Conservation (phyloP, 2,329 filamentous ascomycete species). For the Coniosporium tulheliwenetii region DNA sequence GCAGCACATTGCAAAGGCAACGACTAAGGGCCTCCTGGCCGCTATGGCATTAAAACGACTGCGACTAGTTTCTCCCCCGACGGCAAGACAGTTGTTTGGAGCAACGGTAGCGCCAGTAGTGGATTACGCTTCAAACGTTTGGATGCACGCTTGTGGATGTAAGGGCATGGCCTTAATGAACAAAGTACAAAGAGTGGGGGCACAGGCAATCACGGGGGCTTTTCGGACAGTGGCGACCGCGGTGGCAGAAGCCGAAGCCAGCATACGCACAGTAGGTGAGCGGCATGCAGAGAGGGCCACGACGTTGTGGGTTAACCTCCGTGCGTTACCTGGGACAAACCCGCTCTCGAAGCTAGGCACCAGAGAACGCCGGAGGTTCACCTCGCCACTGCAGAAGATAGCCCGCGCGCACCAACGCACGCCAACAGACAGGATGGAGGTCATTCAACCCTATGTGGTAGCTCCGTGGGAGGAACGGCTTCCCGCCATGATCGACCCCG, state of each 20-base stretch:
- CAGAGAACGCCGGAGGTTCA: not conserved
- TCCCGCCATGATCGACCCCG: not conserved
- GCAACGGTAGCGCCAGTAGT: constrained; percentile 12
- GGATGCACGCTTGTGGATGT: constrained; percentile 1
- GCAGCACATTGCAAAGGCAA: not conserved
- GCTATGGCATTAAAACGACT: constrained; percentile 2
- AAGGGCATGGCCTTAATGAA: not conserved
- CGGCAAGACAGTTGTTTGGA: constrained; percentile 8
- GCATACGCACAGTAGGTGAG: not conserved
- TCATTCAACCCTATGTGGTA: not conserved
- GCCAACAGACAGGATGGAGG: not conserved
- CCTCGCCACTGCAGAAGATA: constrained; percentile 1
- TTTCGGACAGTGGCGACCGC: constrained; percentile 1
- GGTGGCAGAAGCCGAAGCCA: constrained; percentile 1
- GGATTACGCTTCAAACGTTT: constrained; percentile 12
- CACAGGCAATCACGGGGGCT: not conserved
- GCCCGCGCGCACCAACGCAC: not conserved
- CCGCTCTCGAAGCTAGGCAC: not conserved
- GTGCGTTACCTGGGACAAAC: not conserved
- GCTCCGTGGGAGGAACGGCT: not conserved
- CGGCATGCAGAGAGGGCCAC: not conserved
- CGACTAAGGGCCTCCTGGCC: not conserved
- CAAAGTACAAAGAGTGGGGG: not conserved
- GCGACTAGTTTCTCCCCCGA: constrained; percentile 5
- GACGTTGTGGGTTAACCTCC: constrained; percentile 1